Base-by-base conservation (phyloP, 306 rosid genomes). In the Dicorynia guianensis region DNA sequence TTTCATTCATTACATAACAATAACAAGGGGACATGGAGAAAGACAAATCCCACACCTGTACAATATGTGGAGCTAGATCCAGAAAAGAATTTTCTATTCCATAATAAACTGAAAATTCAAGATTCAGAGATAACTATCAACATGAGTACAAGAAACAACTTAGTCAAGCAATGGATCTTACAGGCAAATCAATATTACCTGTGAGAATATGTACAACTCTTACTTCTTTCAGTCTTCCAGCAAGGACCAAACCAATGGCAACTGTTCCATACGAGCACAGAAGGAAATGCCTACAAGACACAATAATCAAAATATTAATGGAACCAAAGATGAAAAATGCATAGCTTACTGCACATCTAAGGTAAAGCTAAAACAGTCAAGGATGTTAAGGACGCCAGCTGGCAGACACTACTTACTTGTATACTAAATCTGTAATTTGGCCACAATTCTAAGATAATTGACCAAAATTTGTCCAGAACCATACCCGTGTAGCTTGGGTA, bases 231-330 rank as follows among this genome's bases (percentile, higher is more conserved):
- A 89, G 34, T 74, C 87, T 88, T 50, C 99, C 99, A 68, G 92
- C 96, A 74, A 95, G 87, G 81, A 95, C 57, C 68, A 95, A 77
- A 67, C 83, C 88, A 62, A 92, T 65, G 73, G 89, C 87, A 71
- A 83, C 83, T 57, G 93, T 65, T 77, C 97, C 97, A 83, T 95
- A 95, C 76, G 89, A 34, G 83, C 99, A 92, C 48, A 92, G 80
- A 70, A 95, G 81, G 71, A 93, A 89, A 87, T 95, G 99, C 99
- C 99, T 95, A 83, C 80, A 82, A 76, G 79, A 39, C 80, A 74
- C 50, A 52, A 79, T 67, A 79, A 72, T 66, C 69, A 69, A 48
- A 75, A 67, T 48, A 80, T 40, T 48, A 78, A 80, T 25, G 68
- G 64, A 55, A 58, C 14, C 38, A 72, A 25, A 77, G 33, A 50